Evolutionary conservation across 2,329 filamentous ascomycete genomes (phyloP).

Genomic region (Dryadomyces sulphureus): DNA sequence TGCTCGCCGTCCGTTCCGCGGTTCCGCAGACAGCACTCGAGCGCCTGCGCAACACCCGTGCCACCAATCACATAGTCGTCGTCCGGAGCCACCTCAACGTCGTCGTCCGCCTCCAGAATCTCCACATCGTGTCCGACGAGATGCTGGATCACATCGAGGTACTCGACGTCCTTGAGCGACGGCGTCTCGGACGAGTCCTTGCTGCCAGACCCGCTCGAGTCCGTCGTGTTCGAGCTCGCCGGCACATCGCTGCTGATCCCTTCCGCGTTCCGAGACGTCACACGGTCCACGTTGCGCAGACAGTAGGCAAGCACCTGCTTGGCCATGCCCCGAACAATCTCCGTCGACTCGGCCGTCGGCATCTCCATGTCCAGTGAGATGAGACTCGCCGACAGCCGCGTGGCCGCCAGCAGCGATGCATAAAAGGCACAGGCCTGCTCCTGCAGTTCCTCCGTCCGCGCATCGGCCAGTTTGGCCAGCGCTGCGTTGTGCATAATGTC

Average conservation of each 20-base stretch:
- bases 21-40: constrained; percentile 81
- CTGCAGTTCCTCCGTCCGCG: constrained; percentile 63
- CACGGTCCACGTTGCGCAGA: constrained; percentile 74
- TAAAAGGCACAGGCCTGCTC: constrained; percentile 92
- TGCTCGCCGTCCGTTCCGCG: constrained; percentile 47
- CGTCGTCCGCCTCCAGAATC: constrained; percentile 38
- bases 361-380: constrained; percentile 88
- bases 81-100: constrained; percentile 59
- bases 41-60: constrained; percentile 85
- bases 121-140: constrained; percentile 59
- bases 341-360: constrained; percentile 65
- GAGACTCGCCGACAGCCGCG: constrained; percentile 67
- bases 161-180: constrained; percentile 26
- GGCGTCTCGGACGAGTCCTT: constrained; percentile 7
- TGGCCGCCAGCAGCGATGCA: constrained; percentile 77
- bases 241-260: constrained; percentile 26
- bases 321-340: constrained; percentile 80
- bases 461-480: constrained; percentile 54
- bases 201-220: not conserved
- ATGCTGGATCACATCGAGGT: constrained; percentile 70
- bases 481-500: constrained; percentile 72
- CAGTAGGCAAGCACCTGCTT: constrained; percentile 94
- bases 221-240: constrained; percentile 12
- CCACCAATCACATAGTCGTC: constrained; percentile 94
- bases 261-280: constrained; percentile 42